Percentiles rank a stretch among this genome's conserved stretches.
Evolutionary conservation across 371 early-diverging fungal species (phyloP).

Genomic region (Nematocida sp.): DNA sequence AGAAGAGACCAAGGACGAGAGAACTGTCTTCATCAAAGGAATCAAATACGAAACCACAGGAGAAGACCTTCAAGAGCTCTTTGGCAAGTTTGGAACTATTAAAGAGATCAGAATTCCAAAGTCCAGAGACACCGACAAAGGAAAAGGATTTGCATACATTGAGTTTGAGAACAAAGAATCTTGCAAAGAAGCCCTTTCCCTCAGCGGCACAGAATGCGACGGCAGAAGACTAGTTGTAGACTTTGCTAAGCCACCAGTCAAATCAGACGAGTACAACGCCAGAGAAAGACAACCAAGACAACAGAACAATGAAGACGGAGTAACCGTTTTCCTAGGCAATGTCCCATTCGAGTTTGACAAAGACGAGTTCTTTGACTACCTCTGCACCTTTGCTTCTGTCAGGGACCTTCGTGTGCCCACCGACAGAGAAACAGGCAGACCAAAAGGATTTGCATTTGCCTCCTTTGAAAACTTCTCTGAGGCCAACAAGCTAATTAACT

Average conservation of each 20-base stretch:
- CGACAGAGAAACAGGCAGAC: slow-evolving; percentile 67
- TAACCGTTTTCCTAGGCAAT: slow-evolving; percentile 62
- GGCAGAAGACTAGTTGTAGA: slow-evolving; percentile 41
- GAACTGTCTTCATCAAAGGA: slow-evolving; percentile 64
- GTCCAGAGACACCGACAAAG: slow-evolving; percentile 42
- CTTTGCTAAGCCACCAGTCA: slow-evolving; percentile 11
- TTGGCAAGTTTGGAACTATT: slow-evolving; percentile 61
- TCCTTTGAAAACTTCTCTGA: slow-evolving; percentile 88
- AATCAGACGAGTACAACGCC: neutral
- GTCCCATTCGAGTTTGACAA: slow-evolving; percentile 55
- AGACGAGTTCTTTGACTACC: slow-evolving; percentile 49
- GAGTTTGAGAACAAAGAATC: slow-evolving; percentile 59
- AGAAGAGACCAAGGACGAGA: slow-evolving; percentile 50
- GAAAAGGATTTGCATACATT: slow-evolving; percentile 65
- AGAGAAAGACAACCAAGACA: neutral
- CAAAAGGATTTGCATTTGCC: slow-evolving; percentile 91
- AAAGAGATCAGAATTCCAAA: slow-evolving; percentile 60
- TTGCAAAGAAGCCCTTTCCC: slow-evolving; percentile 54
- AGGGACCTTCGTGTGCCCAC: slow-evolving; percentile 57
- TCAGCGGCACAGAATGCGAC: slow-evolving; percentile 51
- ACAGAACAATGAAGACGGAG: slow-evolving; percentile 14
- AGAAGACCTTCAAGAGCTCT: slow-evolving; percentile 55
- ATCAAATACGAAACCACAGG: slow-evolving; percentile 57
- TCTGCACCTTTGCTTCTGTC: slow-evolving; percentile 59
- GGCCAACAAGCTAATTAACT: slow-evolving; percentile 69